Evolutionary conservation across 2,329 filamentous ascomycete genomes (phyloP), one percentile per base, ranked within the genome.

Genomic region (Cercospora nicotianae): DNA sequence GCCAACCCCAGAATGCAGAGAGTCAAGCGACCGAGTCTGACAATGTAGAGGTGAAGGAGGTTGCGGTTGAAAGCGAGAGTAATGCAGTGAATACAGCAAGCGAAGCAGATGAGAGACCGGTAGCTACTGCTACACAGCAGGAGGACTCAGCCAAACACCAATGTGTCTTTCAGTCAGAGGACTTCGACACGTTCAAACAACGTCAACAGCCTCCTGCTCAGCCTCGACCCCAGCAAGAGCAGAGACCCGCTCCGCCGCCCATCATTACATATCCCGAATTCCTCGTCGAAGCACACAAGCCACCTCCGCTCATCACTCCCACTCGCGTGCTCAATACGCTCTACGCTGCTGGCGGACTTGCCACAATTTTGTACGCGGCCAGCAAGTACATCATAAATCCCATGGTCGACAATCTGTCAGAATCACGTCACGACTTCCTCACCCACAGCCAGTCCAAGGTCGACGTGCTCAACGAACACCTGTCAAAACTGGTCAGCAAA

Each of bases 251-350:
- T 16, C 77, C 85, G 26, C 84, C 87, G 18, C 87, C 87, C 4
- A 88, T 90, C 67, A 87, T 90, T 70, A 89, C 88, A 57, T 90
- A 90, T 73, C 87, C 87, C 3, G 87, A 90, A 76, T 90, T 89
- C 73, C 83, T 90, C 48, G 80, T 87, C 55, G 83, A 87, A 69
- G 81, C 86, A 9, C 80, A 83, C 69, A 87, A 87, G 70, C 86
- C 86, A 9, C 86, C 87, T 13, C 87, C 86, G 79, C 79, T 87
- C 80, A 74, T 90, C 33, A 88, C 87, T 6, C 82, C 87, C 60
- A 78, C 80, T n/a, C 83, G 83, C 36, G 79, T 89, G 4, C 74
- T 87, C 33, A 87, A 83, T 71, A 86, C 87, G 2, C 79, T 86
- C 64, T 89, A 89, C 70, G 80, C 83, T 20, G 81, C 86, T 10